Percentiles rank a stretch among this genome's conserved stretches.
phyloP scores from a whole-genome alignment of 164 flowering plant genomes.

The Akebia trifoliata region DNA sequence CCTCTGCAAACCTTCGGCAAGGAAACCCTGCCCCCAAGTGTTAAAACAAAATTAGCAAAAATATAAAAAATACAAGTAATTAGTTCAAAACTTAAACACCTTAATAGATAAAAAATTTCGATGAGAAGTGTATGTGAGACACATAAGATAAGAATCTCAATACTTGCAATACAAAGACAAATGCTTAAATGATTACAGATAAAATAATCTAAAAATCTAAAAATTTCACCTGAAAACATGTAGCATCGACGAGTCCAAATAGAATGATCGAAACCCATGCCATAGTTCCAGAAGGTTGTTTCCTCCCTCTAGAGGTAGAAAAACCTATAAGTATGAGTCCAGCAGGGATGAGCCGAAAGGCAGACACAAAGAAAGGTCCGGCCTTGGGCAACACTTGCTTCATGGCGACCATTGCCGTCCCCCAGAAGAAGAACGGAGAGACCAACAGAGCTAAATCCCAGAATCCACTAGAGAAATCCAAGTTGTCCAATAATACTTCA shows the following conservation, averaged over 20 bases:
- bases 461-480: conserved; percentile 6
- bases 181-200: no score
- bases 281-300: conserved; percentile 55
- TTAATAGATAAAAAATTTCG: background rate
- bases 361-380: conserved; percentile 77
- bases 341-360: conserved; percentile 79
- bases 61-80: background rate
- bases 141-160: no score
- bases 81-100: background rate
- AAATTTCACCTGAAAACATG: conserved; percentile 95
- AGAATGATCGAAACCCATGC: conserved; percentile 81
- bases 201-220: no score
- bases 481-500: background rate
- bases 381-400: conserved; percentile 85
- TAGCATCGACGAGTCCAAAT: conserved; percentile 76
- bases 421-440: conserved; percentile 99
- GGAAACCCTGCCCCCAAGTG: conserved; percentile 62
- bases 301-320: conserved; percentile 49
- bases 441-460: conserved; percentile 69
- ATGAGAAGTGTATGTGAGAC: no score
- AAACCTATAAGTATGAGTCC: conserved; percentile 61
- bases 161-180: no score
- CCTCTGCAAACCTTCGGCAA: conserved; percentile 87
- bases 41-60: background rate
- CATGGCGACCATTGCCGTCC: conserved; percentile 99